Conservation (phyloP, 2,329 filamentous ascomycete species). For the Ceratocystis eucalypticola region DNA sequence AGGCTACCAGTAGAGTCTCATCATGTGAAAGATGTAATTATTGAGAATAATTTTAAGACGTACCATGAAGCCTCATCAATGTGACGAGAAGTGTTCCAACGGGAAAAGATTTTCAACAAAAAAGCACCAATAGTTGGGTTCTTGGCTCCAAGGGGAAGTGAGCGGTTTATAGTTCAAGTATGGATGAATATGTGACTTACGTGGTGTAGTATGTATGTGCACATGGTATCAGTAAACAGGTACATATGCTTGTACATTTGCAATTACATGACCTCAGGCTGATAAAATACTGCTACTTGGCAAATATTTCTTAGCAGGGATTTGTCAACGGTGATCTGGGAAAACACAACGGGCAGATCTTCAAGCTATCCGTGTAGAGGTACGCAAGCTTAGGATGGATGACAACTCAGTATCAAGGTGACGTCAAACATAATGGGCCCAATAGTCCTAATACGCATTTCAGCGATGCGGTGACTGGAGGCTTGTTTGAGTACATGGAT, state of each 20-base stretch:
- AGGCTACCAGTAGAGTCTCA: background rate
- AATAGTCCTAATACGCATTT: conserved; percentile 5
- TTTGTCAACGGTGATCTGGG: background rate
- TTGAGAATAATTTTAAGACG: background rate
- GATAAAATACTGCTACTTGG: background rate
- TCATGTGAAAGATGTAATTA: background rate
- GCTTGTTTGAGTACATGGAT: conserved; percentile 4
- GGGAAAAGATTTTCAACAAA: background rate
- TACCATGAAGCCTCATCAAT: background rate
- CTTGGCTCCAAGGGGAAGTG: background rate
- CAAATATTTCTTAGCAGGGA: background rate
- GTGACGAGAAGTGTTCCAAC: background rate
- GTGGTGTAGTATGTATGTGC: background rate
- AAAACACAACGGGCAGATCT: conserved; percentile 11
- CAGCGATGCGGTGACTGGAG: background rate
- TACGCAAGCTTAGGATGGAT: background rate
- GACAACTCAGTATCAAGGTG: conserved; percentile 1
- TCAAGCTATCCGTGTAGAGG: conserved; percentile 8
- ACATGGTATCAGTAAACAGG: background rate
- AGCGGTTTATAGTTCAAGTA: background rate
- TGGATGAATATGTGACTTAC: background rate
- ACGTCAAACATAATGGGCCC: background rate
- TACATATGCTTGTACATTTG: background rate
- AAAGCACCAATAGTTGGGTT: background rate
- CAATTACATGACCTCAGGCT: background rate